Base-by-base conservation (phyloP, 2,329 filamentous ascomycete genomes). In the Cladophialophora chaetospira region DNA sequence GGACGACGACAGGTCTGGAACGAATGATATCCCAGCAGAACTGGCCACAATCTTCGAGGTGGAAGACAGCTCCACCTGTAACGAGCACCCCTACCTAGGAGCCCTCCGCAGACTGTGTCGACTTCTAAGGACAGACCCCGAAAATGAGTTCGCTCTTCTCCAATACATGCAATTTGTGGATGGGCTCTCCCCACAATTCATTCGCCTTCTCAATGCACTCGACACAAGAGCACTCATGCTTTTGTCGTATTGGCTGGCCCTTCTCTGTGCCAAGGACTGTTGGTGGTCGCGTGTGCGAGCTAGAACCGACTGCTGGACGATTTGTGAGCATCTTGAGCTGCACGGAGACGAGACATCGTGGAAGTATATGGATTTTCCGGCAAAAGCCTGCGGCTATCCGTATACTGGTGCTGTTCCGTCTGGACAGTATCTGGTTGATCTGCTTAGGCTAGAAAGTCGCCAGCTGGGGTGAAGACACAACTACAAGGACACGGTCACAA, bases 351-450 rank as follows among this genome's bases (percentile, higher is more conserved):
- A 49, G 38, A 5, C 3, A 11, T 11, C 50, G 13, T 55, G 44
- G 53, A 50, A n/a, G 31, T 55, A 49, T 38, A 43, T 55, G 53
- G 53, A 55, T 25, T 55, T 43, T 19, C 53, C 53, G 23, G 53
- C 53, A 13, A 10, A 4, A 19, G 53, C 53, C 3, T 55, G 53
- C 46, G 53, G 33, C 33, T 55, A 55, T 33, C 13, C 29, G 29
- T 33, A 33, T 33, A 8, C 13, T 6, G 29, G 29, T 33, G 13
- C 29, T 33, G 29, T 13, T 6, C 29, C 29, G 13, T 33, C 29
- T 33, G 29, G 29, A 33, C 8, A 8, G 29, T 13, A 33, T 33
- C 8, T 33, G 29, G 29, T 33, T 33, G 29, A 33, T 33, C 13
- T 6, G 29, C 13, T 33, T 13, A 33, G 29, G n/a, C n/a, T n/a